These are phyloP conservation scores for Cercospora zeae-maydis DNA, from an alignment of 2,329 filamentous ascomycete genomes.

Conservation along the genomic window DNA sequence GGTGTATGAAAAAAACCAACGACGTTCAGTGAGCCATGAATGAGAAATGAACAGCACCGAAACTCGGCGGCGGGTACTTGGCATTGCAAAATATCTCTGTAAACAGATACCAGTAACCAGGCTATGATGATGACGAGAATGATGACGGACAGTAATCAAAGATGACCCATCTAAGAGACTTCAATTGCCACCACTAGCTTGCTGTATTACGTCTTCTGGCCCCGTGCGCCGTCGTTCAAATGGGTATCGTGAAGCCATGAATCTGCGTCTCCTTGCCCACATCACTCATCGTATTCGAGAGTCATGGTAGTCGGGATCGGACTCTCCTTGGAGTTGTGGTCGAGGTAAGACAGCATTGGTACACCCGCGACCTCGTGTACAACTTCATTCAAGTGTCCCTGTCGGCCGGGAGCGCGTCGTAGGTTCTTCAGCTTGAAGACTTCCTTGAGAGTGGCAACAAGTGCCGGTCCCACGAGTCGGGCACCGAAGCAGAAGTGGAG, in stretches of 20 bases:
- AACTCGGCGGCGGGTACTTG: neutral
- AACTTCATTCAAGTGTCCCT: constrained; percentile 43
- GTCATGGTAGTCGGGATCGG: constrained; percentile 45
- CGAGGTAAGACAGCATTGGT: constrained; percentile 49
- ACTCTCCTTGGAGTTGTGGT: constrained; percentile 47
- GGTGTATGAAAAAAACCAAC: constrained; percentile 48
- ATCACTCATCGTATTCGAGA: constrained; percentile 42
- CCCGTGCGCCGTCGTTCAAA: neutral
- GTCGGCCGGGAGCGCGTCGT: constrained; percentile 38
- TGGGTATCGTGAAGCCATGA: neutral
- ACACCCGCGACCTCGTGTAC: constrained; percentile 49
- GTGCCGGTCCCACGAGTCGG: constrained; percentile 38
- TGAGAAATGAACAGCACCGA: neutral
- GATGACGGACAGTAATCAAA: neutral
- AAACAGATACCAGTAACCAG: neutral
- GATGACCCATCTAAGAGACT: neutral
- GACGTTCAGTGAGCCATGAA: constrained; percentile 27
- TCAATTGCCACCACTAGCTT: neutral
- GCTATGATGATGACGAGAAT: neutral
- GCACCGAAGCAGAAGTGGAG: constrained; percentile 44
- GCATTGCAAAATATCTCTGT: neutral
- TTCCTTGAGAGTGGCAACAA: constrained; percentile 45
- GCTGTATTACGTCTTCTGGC: neutral
- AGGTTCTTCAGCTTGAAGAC: constrained; percentile 47
- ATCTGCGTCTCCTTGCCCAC: neutral